Conservation (phyloP, 2,329 filamentous ascomycete genomes). For the Aspergillus nomiae region DNA sequence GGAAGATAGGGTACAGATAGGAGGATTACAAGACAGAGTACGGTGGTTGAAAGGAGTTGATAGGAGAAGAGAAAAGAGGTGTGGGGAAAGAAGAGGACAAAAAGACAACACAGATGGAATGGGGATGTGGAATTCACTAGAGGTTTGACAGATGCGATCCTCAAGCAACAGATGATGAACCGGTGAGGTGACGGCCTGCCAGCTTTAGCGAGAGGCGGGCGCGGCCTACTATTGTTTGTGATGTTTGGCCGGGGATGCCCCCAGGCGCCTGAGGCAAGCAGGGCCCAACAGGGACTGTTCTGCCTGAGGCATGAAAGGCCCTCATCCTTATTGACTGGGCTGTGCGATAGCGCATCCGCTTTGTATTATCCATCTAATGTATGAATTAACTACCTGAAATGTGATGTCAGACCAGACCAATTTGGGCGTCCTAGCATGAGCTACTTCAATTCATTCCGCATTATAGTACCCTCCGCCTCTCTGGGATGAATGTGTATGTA, state of each 20-base stretch:
- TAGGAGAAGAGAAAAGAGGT: slow-evolving; percentile 14
- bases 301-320: slow-evolving; percentile 3
- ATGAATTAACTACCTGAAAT: not conserved
- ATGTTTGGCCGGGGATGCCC: slow-evolving; percentile 10
- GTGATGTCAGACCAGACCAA: not conserved
- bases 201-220: slow-evolving; percentile 27
- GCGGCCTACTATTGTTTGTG: slow-evolving; percentile 23
- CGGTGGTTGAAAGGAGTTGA: slow-evolving; percentile 24
- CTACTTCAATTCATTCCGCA: not conserved
- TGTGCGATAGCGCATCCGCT: not conserved
- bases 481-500: not conserved
- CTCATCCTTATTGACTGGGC: not conserved
- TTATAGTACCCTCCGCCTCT: not conserved
- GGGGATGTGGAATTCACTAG: slow-evolving; percentile 19
- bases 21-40: slow-evolving; percentile 20
- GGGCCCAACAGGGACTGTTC: not conserved
- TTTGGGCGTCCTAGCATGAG: not conserved
- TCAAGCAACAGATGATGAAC: slow-evolving; percentile 26
- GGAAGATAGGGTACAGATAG: slow-evolving; percentile 52
- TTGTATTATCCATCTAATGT: not conserved
- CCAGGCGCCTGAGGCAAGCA: slow-evolving; percentile 18
- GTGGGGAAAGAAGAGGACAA: slow-evolving; percentile 13
- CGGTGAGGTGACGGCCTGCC: slow-evolving; percentile 30
- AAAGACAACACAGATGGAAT: slow-evolving; percentile 10
- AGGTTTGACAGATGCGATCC: slow-evolving; percentile 25